Evolutionary conservation across 2,329 filamentous ascomycete species (phyloP), one percentile per base, ranked within the genome.

Genomic region (Scytalidium lignicola): DNA sequence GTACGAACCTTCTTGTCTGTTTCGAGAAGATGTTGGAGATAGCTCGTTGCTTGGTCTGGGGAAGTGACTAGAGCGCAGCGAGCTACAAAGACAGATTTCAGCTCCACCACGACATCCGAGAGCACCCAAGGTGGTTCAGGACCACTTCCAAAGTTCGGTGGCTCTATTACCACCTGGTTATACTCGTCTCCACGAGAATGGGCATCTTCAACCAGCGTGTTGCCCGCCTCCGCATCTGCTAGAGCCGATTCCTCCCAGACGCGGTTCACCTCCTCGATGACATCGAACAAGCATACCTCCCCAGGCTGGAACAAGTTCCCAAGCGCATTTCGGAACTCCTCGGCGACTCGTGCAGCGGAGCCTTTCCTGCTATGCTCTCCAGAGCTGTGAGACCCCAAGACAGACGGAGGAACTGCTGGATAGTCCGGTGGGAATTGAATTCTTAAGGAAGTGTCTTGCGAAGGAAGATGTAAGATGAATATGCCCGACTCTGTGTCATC

Each of bases 51-150:
- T 66, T 93, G 80, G 1, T 76, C 72, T 1, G 88, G 80, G 3
- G 85, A 88, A 0, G 75, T 71, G 1, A 95, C 89, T 2, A 69
- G 70, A 0, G 87, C 86, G 29, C 81, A 85, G 29, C 90, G 84
- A 1, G 88, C 93, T 41, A 97, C 61, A 64, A 99, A 99, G 1
- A 88, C 83, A 0, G 90, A 96, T 64, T 90, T 95, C 64, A 88
- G 85, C 67, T 96, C 91, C 1, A 82, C 78, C 6, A 93, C 70
- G 0, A 83, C 75, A 3, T 87, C 82, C 0, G 90, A 95, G 1
- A 91, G 56, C 1, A 76, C 75, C 93, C 93, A 99, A 0, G 74
- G 68, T 2, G 79, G 61, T 44, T 46, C 48, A 10, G 40, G 18
- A 1, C 13, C 43, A 28, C 20, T 37, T 8, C 10, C 20, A 17